Percentiles rank a stretch among this genome's conserved stretches.
These are phyloP conservation scores for Sporothrix humicola DNA, from an alignment of 2,329 filamentous ascomycete species.

Conservation along the genomic window DNA sequence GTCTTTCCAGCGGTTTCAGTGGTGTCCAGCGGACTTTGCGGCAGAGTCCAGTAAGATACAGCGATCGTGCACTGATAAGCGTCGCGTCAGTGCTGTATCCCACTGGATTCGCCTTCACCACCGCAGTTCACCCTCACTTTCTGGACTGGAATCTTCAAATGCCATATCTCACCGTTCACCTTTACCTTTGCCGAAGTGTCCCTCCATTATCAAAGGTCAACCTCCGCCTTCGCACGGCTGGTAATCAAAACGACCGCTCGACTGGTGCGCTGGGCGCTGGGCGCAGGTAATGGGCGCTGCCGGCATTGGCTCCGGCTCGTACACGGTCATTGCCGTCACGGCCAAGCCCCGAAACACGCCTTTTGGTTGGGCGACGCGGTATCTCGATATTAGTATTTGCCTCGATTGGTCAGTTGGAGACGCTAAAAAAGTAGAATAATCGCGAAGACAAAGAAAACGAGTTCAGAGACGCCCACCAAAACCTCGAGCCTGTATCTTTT, in stretches of 20 bases:
- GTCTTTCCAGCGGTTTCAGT: background rate
- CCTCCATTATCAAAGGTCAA: background rate
- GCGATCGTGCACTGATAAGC: too few relatives aligned
- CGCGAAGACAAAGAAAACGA: conserved; percentile 29
- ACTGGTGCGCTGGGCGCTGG: conserved; percentile 10
- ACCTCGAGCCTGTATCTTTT: conserved; percentile 2
- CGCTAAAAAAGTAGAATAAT: conserved; percentile 31
- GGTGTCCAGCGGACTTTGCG: background rate
- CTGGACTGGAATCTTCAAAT: background rate
- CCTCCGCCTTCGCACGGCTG: conserved; percentile 13
- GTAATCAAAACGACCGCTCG: conserved; percentile 1
- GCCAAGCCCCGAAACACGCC: too few relatives aligned
- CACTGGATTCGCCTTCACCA: too few relatives aligned
- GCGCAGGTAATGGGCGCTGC: conserved; percentile 19
- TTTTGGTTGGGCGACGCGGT: conserved; percentile 30
- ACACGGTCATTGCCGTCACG: too few relatives aligned
- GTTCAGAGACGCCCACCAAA: too few relatives aligned
- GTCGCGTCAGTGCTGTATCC: too few relatives aligned
- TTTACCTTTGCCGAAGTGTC: conserved; percentile 3
- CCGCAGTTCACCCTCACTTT: background rate
- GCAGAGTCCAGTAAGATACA: too few relatives aligned
- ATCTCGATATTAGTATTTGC: conserved; percentile 8
- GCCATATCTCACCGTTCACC: background rate
- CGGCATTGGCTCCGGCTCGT: too few relatives aligned
- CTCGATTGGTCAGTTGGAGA: conserved; percentile 10